Evolutionary conservation across 2,329 filamentous ascomycete genomes (phyloP).

Genomic region (Venturia effusa): DNA sequence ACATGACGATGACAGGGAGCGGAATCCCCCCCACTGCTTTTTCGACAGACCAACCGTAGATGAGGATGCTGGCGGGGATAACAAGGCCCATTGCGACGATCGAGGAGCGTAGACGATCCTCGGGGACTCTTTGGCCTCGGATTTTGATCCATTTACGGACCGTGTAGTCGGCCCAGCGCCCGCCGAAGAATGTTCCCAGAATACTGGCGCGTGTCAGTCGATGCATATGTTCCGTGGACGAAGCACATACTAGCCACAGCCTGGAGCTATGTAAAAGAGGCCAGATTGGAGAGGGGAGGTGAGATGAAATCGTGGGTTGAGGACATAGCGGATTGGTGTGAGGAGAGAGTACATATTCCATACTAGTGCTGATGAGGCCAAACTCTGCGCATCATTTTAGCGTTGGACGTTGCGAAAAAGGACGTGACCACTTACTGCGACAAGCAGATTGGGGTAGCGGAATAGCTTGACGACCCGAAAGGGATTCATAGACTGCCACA

Average conservation of each 20-base stretch:
- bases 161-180: conserved; percentile 56
- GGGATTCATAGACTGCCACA: conserved; percentile 57
- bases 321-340: conserved; percentile 59
- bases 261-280: conserved; percentile 65
- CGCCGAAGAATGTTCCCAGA: conserved; percentile 59
- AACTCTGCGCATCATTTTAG: conserved; percentile 22
- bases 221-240: neutral
- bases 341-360: conserved; percentile 68
- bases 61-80: conserved; percentile 52
- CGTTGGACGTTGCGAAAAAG: neutral
- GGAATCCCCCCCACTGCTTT: conserved; percentile 44
- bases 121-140: conserved; percentile 50
- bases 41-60: conserved; percentile 58
- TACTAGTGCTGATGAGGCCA: conserved; percentile 52
- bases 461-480: conserved; percentile 53
- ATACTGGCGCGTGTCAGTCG: conserved; percentile 24
- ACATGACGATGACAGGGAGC: conserved; percentile 61
- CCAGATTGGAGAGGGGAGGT: conserved; percentile 55
- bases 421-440: conserved; percentile 32
- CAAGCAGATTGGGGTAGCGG: conserved; percentile 56
- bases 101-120: conserved; percentile 51
- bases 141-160: conserved; percentile 55
- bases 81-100: conserved; percentile 46
- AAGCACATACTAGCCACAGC: conserved; percentile 46
- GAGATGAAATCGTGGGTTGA: conserved; percentile 64